Evolutionary conservation across 352 stramenopile genomes (phyloP).

Genomic region (Phytophthora sojae): DNA sequence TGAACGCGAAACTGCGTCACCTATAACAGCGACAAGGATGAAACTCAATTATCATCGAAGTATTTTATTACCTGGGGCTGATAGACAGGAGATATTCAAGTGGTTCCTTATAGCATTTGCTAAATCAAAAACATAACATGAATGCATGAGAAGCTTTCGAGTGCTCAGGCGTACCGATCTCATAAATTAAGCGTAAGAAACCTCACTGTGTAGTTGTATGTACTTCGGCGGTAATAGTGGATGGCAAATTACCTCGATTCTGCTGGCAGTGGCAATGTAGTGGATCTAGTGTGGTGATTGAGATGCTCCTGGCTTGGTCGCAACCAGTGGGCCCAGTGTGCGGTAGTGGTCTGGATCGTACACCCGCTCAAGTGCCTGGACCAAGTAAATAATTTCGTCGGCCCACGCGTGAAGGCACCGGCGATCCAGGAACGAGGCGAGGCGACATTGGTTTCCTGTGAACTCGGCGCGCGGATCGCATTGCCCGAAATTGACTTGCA

Average conservation of each 20-base stretch:
- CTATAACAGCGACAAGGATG: constrained; percentile 27
- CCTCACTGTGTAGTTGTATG: background rate
- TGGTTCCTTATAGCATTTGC: background rate
- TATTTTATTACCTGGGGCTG: constrained; percentile 22
- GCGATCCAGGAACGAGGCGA: constrained; percentile 43
- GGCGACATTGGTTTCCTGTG: constrained; percentile 45
- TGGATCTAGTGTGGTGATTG: background rate
- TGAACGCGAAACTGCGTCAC: constrained; percentile 64
- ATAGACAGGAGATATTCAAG: constrained; percentile 1
- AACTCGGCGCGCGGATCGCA: constrained; percentile 66
- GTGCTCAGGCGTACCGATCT: background rate
- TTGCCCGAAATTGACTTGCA: constrained; percentile 78
- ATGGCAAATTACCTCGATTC: background rate
- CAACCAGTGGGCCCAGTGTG: constrained; percentile 50
- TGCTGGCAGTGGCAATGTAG: background rate
- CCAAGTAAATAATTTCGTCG: constrained; percentile 62
- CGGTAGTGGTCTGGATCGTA: constrained; percentile 71
- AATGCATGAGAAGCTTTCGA: background rate
- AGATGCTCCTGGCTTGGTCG: background rate
- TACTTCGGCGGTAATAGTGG: background rate
- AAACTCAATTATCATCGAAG: constrained; percentile 6
- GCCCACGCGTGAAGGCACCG: constrained; percentile 57
- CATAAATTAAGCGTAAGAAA: background rate
- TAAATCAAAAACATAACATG: constrained; percentile 2
- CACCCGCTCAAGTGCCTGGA: constrained; percentile 43